Evolutionary conservation across 106 monocot species (phyloP), one percentile per base, ranked within the genome.

Genomic region (Gastrodia elata): DNA sequence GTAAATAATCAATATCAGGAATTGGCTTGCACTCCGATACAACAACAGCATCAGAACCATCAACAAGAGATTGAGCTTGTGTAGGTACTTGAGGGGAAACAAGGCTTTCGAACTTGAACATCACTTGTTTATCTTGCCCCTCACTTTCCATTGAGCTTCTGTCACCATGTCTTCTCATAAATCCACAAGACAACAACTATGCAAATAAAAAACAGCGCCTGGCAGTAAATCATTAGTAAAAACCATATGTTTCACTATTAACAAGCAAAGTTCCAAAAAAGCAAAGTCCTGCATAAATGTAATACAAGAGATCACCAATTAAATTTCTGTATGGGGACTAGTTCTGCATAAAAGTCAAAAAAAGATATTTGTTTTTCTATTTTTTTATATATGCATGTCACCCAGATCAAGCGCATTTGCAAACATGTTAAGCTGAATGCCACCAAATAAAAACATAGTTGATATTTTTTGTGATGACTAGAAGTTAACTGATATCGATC

Each of bases 201-300:
- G 56, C 71, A 89, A 73, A 89, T 77, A 92, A 87, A 83, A 88
- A 88, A 87, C 65, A 90, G 81, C 77, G 81, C 90, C 97, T 93
- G 90, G 84, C 80, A 84, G 84, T 97, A 86, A 92, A 90, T 97
- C 61, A 93, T 93, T 77, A 90, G 89, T 92, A 79, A 92, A 92
- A 92, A 96, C 87, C 92, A 89, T 80, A 83, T 87, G 79, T 77
- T 75, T 75, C 37, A 73, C 39, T 74, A 77, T 7, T 10, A 67
- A 37, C 20, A 67, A 20, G 36, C 3, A 36, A 67, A n/a, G n/a
- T n/a, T n/a, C n/a, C 1, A 65, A 34, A 36, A 34, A 65, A 0
- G 4, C 9, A 35, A 6, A 34, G 16, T 1, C 1, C 37, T 18
- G 37, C 4, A 35, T 36, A 18, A 20, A 18, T 67, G 30, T 18